Conservation (phyloP, 2,329 filamentous ascomycete species). For the Epichloe baconii region DNA sequence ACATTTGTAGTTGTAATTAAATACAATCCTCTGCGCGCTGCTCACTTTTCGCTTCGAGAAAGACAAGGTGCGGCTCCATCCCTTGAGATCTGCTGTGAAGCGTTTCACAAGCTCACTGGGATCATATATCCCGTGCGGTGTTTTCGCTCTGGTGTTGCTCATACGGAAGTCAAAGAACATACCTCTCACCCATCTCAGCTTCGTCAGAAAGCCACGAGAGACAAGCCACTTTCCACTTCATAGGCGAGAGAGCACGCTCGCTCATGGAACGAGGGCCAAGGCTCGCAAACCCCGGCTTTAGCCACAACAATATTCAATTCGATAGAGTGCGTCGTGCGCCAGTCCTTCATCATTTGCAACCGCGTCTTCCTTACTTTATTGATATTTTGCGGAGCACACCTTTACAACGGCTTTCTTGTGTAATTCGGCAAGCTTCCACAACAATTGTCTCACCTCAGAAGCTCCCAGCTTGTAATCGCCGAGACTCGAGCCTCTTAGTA, state of each 20-base stretch:
- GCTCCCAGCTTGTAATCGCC: conserved; percentile 7
- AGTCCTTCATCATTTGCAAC: not conserved
- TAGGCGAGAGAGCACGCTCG: not conserved
- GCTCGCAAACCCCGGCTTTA: no score
- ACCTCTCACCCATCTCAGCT: not conserved
- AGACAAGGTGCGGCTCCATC: not conserved
- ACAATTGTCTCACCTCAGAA: not conserved
- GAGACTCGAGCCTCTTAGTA: conserved; percentile 6
- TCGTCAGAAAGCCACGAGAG: not conserved
- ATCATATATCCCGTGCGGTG: not conserved
- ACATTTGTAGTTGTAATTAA: no score
- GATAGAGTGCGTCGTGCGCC: not conserved
- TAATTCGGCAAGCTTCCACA: not conserved
- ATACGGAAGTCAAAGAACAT: not conserved
- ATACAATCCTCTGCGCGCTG: no score
- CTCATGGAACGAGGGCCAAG: not conserved
- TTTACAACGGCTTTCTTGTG: conserved; percentile 3
- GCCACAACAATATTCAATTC: not conserved
- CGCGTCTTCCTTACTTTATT: not conserved
- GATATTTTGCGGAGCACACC: conserved; percentile 1
- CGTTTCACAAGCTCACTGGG: conserved; percentile 1
- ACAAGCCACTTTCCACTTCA: not conserved
- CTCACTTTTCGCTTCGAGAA: not conserved
- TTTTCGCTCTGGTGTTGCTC: not conserved
- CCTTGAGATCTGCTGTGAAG: not conserved